A percentile compares a stretch with the other conserved stretches of the same genome.
phyloP scores from a whole-genome alignment of 1,284 basidiomycete genomes.

The Heliocybe sulcata region DNA sequence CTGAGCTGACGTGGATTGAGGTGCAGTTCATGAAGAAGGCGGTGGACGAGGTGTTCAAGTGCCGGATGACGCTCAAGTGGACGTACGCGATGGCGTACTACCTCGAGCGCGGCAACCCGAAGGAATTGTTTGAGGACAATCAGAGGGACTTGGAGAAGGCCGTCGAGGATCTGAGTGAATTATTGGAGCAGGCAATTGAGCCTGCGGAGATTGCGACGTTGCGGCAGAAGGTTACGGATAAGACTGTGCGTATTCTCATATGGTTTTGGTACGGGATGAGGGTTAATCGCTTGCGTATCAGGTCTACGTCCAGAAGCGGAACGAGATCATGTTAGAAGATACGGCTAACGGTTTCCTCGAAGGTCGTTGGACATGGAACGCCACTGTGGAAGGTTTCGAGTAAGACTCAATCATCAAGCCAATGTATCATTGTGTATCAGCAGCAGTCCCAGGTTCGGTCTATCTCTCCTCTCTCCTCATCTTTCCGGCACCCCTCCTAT shows the following conservation, averaged over 20 bases:
- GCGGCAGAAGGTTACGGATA: slow-evolving; percentile 91
- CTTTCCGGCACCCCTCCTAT: background rate
- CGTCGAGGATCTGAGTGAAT: slow-evolving; percentile 90
- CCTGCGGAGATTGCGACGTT: slow-evolving; percentile 76
- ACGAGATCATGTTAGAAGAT: slow-evolving; percentile 92
- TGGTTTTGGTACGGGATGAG: background rate
- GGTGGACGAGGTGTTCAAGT: slow-evolving; percentile 85
- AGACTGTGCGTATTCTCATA: slow-evolving; percentile 54
- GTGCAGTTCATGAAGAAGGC: slow-evolving; percentile 99
- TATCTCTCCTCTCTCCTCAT: background rate
- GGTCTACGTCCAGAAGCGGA: slow-evolving; percentile 96
- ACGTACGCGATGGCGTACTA: slow-evolving; percentile 99
- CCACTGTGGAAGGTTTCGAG: slow-evolving; percentile 55
- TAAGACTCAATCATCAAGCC: slow-evolving; percentile 3
- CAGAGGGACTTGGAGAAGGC: slow-evolving; percentile 95
- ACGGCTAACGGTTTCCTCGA: slow-evolving; percentile 89
- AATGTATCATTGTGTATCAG: background rate
- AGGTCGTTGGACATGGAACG: slow-evolving; percentile 77
- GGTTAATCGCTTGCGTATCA: slow-evolving; percentile 17
- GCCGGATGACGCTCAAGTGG: slow-evolving; percentile 97
- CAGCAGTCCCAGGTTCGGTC: background rate
- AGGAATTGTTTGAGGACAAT: slow-evolving; percentile 96
- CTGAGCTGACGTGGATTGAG: slow-evolving; percentile 94
- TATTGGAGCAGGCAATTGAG: slow-evolving; percentile 89
- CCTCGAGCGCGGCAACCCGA: slow-evolving; percentile 82